Conservation (phyloP, 805 yeast species). For the Starmerella bombi region DNA sequence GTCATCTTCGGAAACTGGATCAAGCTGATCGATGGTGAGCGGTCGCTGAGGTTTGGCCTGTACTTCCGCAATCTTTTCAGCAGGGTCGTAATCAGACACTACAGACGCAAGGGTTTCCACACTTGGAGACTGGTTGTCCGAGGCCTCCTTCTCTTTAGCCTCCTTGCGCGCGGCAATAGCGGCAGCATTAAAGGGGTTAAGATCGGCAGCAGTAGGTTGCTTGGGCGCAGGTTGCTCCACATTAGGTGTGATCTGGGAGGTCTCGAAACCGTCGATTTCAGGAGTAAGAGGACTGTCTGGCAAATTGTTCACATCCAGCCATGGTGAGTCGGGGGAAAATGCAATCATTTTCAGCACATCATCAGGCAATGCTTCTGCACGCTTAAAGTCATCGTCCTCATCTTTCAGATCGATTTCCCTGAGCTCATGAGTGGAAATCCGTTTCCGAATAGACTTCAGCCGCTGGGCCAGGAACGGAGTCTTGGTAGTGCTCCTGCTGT, state of each 20-base stretch:
- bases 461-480: conserved; percentile 18
- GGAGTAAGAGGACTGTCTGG: not conserved
- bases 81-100: not conserved
- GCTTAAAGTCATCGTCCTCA: conserved; percentile 11
- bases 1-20: conserved; percentile 21
- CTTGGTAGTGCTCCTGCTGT: conserved; percentile 5
- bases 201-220: no score
- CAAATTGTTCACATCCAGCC: conserved; percentile 7
- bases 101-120: conserved; percentile 5
- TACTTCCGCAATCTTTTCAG: not conserved
- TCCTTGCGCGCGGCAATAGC: not conserved
- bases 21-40: conserved; percentile 15
- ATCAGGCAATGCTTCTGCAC: conserved; percentile 18
- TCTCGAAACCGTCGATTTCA: not conserved
- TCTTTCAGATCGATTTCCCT: conserved; percentile 4
- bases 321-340: conserved; percentile 19
- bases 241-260: not conserved
- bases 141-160: not conserved
- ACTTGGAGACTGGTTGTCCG: conserved; percentile 2
- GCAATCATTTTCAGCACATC: conserved; percentile 19
- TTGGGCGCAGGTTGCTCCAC: not conserved
- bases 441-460: conserved; percentile 19
- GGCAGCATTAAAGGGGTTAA: conserved; percentile 11
- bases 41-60: not conserved
- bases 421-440: conserved; percentile 6